phyloP scores from a whole-genome alignment of 768 basidiomycete species.

The Tulasnella calospora region DNA sequence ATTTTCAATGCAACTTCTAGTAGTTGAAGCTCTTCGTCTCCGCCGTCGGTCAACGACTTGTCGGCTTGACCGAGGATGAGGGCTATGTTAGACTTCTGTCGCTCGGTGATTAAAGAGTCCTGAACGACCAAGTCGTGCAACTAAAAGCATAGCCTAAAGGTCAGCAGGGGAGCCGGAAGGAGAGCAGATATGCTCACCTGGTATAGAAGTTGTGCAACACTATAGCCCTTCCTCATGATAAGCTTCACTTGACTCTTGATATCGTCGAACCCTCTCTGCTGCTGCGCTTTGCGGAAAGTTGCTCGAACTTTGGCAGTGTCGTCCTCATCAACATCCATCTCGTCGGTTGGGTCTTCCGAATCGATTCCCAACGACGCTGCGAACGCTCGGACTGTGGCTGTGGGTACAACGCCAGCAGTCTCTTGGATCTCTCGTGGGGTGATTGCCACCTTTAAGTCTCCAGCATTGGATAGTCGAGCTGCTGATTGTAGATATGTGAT shows the following conservation, averaged over 20 bases:
- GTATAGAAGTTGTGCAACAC: slow-evolving; percentile 77
- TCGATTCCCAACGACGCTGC: slow-evolving; percentile 71
- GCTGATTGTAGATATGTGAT: slow-evolving; percentile 98
- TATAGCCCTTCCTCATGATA: slow-evolving; percentile 84
- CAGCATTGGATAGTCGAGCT: slow-evolving; percentile 74
- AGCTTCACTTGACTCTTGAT: slow-evolving; percentile 69
- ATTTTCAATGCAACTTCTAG: slow-evolving; percentile 81
- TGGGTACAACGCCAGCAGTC: slow-evolving; percentile 93
- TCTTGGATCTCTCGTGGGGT: slow-evolving; percentile 81
- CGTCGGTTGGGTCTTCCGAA: slow-evolving; percentile 41
- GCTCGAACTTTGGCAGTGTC: slow-evolving; percentile 12
- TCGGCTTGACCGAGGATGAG: slow-evolving; percentile 90
- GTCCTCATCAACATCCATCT: slow-evolving; percentile 46
- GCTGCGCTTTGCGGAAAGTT: slow-evolving; percentile 31
- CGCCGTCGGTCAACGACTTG: slow-evolving; percentile 92
- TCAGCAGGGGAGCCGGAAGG: slow-evolving; percentile 35
- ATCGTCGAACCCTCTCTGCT: slow-evolving; percentile 47
- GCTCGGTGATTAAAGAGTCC: slow-evolving; percentile 73
- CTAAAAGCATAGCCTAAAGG: slow-evolving; percentile 47
- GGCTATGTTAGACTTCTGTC: slow-evolving; percentile 75
- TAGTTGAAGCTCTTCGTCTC: slow-evolving; percentile 94
- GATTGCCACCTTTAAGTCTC: slow-evolving; percentile 62
- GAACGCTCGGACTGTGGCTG: slow-evolving; percentile 61
- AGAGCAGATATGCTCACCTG: slow-evolving; percentile 54
- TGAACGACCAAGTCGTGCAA: slow-evolving; percentile 82